phyloP scores from a whole-genome alignment of 495 filamentous ascomycete species.

The Penicillium coprophilum region DNA sequence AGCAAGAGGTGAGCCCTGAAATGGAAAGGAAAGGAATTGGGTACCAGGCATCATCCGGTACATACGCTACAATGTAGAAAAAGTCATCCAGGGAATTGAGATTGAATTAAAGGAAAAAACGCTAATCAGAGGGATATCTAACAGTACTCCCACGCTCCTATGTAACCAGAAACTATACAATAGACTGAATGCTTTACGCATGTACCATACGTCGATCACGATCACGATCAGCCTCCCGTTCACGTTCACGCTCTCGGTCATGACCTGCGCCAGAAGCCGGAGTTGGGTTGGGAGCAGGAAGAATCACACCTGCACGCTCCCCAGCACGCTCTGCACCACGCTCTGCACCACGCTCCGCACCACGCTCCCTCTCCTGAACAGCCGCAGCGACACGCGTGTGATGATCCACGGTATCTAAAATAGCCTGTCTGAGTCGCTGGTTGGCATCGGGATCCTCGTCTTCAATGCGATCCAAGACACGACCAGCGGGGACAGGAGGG shows the following conservation, averaged over 20 bases:
- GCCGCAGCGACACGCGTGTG: conserved; percentile 39
- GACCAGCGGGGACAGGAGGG: conserved; percentile 17
- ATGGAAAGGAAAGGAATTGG: too few species aligned
- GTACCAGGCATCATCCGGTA: too few species aligned
- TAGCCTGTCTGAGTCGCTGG: conserved; percentile 49
- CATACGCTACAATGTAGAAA: too few species aligned
- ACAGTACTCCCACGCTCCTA: conserved; percentile 16
- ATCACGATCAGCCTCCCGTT: conserved; percentile 27
- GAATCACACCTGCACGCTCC: not conserved
- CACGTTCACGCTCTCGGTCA: conserved; percentile 15
- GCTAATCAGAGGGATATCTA: conserved; percentile 19
- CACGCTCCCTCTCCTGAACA: conserved; percentile 35
- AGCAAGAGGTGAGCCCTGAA: too few species aligned
- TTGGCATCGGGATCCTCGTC: conserved; percentile 49
- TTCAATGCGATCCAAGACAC: conserved; percentile 19
- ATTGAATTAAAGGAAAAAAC: not conserved
- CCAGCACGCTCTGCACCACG: conserved; percentile 23
- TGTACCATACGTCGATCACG: conserved; percentile 30
- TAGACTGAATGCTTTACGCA: conserved; percentile 8
- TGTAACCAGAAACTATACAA: conserved; percentile 14
- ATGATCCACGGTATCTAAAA: conserved; percentile 47
- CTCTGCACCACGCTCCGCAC: conserved; percentile 25
- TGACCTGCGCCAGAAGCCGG: not conserved
- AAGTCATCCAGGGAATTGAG: not conserved
- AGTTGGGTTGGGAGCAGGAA: not conserved